Evolutionary conservation across 75 land plant genomes (phyloP), one percentile per base, ranked within the genome.

Genomic region (Pinus tabuliformis): DNA sequence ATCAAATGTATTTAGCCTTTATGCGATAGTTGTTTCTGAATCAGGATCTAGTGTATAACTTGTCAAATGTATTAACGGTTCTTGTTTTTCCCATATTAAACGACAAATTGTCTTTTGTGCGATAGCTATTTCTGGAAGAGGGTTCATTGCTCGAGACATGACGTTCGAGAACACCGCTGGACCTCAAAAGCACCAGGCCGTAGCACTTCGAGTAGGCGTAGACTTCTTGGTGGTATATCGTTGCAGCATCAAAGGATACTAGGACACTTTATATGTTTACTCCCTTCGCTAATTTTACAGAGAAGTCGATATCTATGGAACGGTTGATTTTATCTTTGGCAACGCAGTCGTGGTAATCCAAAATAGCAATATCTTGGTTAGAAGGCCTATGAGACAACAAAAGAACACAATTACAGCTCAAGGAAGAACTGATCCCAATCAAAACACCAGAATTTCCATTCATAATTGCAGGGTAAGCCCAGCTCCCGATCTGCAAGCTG

Each of bases 81-180:
- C n/a, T n/a, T n/a, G n/a, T n/a, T n/a, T n/a, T n/a, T n/a, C n/a
- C n/a, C n/a, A n/a, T n/a, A n/a, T n/a, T n/a, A n/a, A n/a, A n/a
- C n/a, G n/a, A n/a, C n/a, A n/a, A n/a, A n/a, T n/a, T n/a, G n/a
- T n/a, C n/a, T n/a, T n/a, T n/a, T n/a, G n/a, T n/a, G n/a, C n/a
- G n/a, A 61, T 3, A 78, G 80, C 14, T 22, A 56, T 78, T 16
- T 54, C 45, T 11, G 80, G 77, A 3, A 21, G 33, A 3, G 60
- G 70, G 36, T 81, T 81, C 65, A 49, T 77, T 3, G 82, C 78
- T 8, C 33, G 77, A 63, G 74, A 70, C 21, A 81, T 81, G 15
- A 81, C 82, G 14, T 68, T 81, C 62, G 59, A 59, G 77, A 72
- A 73, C 80, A 78, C 75, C 26, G 75, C 88, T 3, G 88, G 88